phyloP scores from a whole-genome alignment of 108 stramenopile genomes.

The Cyclotella baltica region DNA sequence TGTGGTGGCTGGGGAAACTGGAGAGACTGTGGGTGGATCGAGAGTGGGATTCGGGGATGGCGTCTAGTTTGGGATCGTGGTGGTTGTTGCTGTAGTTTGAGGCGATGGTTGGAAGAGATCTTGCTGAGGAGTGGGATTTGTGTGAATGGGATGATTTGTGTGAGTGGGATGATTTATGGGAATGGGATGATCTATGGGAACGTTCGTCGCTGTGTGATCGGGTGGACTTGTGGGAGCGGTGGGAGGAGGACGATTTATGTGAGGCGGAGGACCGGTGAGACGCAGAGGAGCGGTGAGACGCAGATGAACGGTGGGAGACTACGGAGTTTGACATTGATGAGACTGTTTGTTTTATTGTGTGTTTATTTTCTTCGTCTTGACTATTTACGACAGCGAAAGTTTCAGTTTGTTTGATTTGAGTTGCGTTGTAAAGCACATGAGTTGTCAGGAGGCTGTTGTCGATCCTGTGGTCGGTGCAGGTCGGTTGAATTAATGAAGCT shows the following conservation, averaged over 20 bases:
- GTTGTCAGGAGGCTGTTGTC: too few relatives aligned
- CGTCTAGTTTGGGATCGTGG: background rate
- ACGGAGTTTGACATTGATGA: conserved; percentile 12
- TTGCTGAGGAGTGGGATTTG: background rate
- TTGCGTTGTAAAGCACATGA: too few relatives aligned
- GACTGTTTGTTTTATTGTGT: too few relatives aligned
- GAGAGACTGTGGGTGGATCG: background rate
- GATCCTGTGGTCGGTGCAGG: too few relatives aligned
- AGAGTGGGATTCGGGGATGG: conserved; percentile 1
- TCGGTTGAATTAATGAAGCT: too few relatives aligned
- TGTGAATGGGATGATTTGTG: background rate
- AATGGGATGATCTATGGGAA: background rate
- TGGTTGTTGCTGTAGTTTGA: background rate
- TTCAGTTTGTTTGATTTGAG: too few relatives aligned
- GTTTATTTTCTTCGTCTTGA: too few relatives aligned
- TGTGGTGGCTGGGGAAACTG: background rate
- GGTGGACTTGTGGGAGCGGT: too few relatives aligned
- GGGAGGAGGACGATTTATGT: background rate
- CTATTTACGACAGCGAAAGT: too few relatives aligned
- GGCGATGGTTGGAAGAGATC: conserved; percentile 3
- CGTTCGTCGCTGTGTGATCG: background rate
- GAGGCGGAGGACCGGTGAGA: conserved; percentile 3
- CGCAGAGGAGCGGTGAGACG: too few relatives aligned
- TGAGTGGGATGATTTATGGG: conserved; percentile 1
- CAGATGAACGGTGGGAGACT: conserved; percentile 9